These are phyloP conservation scores for Colletotrichum sp. DNA, from an alignment of 2,329 filamentous ascomycete genomes.

Conservation along the genomic window DNA sequence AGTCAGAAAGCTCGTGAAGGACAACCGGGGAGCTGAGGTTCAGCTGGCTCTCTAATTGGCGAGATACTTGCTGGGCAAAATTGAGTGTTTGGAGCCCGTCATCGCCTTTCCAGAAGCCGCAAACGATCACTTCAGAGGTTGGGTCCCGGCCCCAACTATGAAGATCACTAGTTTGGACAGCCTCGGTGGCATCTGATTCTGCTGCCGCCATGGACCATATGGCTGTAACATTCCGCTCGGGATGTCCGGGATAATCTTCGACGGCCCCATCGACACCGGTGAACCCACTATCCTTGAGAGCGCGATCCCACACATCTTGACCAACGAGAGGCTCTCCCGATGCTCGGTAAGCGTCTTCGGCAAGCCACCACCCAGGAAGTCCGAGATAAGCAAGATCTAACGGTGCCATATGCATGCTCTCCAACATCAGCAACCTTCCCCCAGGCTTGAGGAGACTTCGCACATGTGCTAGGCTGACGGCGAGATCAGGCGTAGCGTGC, in stretches of 20 bases:
- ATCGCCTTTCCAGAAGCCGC: neutral
- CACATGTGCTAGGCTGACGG: conserved; percentile 25
- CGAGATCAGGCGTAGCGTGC: conserved; percentile 29
- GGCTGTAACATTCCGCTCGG: neutral
- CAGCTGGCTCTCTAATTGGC: neutral
- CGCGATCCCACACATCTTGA: conserved; percentile 27
- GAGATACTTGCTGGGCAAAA: neutral
- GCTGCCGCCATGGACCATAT: neutral
- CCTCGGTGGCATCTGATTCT: neutral
- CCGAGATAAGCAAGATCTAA: conserved; percentile 31
- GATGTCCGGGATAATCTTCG: neutral
- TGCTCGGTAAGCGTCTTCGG: conserved; percentile 29
- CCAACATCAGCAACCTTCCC: conserved; percentile 28
- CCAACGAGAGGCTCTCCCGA: conserved; percentile 29
- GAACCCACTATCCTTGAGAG: conserved; percentile 31
- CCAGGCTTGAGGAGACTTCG: conserved; percentile 32
- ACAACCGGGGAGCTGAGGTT: neutral
- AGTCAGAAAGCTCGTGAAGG: neutral
- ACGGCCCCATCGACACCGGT: neutral
- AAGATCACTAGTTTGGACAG: neutral
- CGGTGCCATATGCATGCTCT: neutral
- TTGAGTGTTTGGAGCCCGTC: neutral
- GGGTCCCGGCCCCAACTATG: neutral
- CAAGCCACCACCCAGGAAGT: conserved; percentile 39
- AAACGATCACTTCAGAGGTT: neutral